Conservation (phyloP, 352 stramenopile species). For the Globisporangium orthogonon region DNA sequence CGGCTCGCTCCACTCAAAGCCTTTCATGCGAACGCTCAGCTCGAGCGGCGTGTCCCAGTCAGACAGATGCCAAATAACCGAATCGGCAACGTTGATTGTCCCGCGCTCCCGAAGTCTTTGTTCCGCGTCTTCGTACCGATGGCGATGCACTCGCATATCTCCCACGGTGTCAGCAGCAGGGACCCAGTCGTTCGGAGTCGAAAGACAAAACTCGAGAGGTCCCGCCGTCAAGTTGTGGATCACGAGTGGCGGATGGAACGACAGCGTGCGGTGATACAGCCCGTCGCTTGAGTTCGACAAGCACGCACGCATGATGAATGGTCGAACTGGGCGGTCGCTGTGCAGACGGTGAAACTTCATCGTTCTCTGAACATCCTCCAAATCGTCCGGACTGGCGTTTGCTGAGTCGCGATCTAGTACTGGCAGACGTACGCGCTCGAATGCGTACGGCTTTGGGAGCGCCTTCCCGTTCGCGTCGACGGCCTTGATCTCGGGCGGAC, state of each 20-base stretch:
- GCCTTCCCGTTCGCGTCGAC: conserved; percentile 14
- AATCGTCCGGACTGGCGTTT: conserved; percentile 21
- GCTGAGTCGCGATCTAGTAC: conserved; percentile 45
- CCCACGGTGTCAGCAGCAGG: conserved; percentile 37
- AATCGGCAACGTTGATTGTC: conserved; percentile 73
- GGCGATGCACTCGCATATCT: conserved; percentile 28
- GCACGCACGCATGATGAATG: conserved; percentile 73
- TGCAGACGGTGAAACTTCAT: conserved; percentile 81
- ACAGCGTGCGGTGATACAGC: conserved; percentile 67
- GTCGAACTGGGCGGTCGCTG: conserved; percentile 66
- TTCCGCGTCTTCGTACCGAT: conserved; percentile 68
- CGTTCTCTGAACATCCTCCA: conserved; percentile 24
- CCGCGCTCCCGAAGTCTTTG: conserved; percentile 73
- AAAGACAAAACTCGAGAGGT: conserved; percentile 64
- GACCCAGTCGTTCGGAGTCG: conserved; percentile 66
- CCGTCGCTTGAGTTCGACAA: conserved; percentile 46
- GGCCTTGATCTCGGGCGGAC: conserved; percentile 51
- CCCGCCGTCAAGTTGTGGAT: conserved; percentile 75
- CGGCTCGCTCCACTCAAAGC: conserved; percentile 82
- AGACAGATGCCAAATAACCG: conserved; percentile 78
- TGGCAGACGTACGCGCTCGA: conserved; percentile 61
- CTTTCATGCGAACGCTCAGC: conserved; percentile 73
- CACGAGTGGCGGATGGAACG: conserved; percentile 73
- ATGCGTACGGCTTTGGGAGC: conserved; percentile 64
- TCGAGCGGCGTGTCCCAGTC: conserved; percentile 73